These are phyloP conservation scores for Colletotrichum costaricense DNA, from an alignment of 2,329 filamentous ascomycete genomes.

Conservation along the genomic window DNA sequence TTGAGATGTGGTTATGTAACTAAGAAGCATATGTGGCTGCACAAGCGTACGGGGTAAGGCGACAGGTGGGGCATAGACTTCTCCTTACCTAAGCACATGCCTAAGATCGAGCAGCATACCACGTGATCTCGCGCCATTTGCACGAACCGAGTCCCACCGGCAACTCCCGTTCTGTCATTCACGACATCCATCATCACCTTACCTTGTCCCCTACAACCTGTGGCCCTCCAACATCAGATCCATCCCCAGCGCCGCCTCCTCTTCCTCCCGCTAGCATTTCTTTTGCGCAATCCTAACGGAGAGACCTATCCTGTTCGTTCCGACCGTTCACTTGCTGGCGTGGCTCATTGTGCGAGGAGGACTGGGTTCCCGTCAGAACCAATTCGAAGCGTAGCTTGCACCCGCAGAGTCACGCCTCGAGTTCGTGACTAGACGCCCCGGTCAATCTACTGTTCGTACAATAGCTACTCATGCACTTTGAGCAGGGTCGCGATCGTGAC, in stretches of 20 bases:
- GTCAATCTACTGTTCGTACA: conserved; percentile 25
- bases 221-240: not conserved
- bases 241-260: not conserved
- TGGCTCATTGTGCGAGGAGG: not conserved
- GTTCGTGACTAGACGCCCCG: conserved; percentile 8
- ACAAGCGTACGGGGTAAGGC: too few species aligned
- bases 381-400: not conserved
- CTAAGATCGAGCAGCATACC: too few species aligned
- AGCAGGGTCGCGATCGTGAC: not conserved
- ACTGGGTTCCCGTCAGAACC: not conserved
- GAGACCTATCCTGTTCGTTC: not conserved
- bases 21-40: too few species aligned
- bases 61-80: too few species aligned
- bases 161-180: too few species aligned
- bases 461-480: conserved; percentile 6
- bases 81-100: too few species aligned
- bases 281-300: not conserved
- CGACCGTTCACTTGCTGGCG: not conserved
- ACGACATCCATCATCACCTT: too few species aligned
- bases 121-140: too few species aligned
- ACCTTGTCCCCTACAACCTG: too few species aligned
- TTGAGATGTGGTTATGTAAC: too few species aligned
- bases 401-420: not conserved
- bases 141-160: too few species aligned
- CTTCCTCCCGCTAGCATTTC: not conserved